A percentile compares a stretch with the other conserved stretches of the same genome.
These are phyloP conservation scores for Fusarium haematococcum DNA, from an alignment of 2,329 filamentous ascomycete genomes.

Conservation along the genomic window DNA sequence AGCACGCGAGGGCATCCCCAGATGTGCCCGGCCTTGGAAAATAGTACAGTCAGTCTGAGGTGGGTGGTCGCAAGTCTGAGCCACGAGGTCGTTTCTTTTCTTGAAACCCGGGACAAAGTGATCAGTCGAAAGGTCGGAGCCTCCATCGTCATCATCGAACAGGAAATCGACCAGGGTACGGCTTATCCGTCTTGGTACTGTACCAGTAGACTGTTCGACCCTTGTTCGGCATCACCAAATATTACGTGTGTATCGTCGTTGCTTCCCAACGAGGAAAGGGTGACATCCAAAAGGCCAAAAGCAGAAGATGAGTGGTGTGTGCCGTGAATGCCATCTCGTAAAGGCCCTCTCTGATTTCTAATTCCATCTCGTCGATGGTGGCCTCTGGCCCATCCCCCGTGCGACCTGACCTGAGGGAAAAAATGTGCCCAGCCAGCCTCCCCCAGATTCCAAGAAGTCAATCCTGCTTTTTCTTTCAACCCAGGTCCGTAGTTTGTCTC, in stretches of 20 bases:
- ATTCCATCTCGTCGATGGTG: slow-evolving; percentile 1
- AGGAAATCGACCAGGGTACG: neutral
- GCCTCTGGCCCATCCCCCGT: neutral
- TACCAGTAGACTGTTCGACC: neutral
- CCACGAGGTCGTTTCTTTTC: slow-evolving; percentile 32
- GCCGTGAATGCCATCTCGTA: neutral
- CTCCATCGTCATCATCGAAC: slow-evolving; percentile 22
- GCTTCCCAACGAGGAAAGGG: slow-evolving; percentile 21
- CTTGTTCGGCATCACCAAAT: slow-evolving; percentile 16
- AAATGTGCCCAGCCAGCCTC: slow-evolving; percentile 10
- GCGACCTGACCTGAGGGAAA: slow-evolving; percentile 7
- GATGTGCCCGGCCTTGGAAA: neutral
- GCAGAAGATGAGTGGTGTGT: neutral
- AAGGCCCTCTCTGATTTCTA: slow-evolving; percentile 14
- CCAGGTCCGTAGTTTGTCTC: slow-evolving; percentile 19
- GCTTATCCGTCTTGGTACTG: slow-evolving; percentile 7
- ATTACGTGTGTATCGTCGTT: slow-evolving; percentile 29
- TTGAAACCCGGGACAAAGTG: slow-evolving; percentile 28
- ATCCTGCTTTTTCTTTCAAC: slow-evolving; percentile 23
- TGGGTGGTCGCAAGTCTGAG: slow-evolving; percentile 37
- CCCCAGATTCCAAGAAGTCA: slow-evolving; percentile 23
- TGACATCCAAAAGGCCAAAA: slow-evolving; percentile 19
- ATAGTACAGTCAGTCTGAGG: neutral
- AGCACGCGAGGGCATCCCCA: slow-evolving; percentile 27
- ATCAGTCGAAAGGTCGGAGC: slow-evolving; percentile 29